A percentile compares a stretch with the other conserved stretches of the same genome.
Evolutionary conservation across 2,329 filamentous ascomycete genomes (phyloP).

Genomic region (Pleochaeta shiraiana): DNA sequence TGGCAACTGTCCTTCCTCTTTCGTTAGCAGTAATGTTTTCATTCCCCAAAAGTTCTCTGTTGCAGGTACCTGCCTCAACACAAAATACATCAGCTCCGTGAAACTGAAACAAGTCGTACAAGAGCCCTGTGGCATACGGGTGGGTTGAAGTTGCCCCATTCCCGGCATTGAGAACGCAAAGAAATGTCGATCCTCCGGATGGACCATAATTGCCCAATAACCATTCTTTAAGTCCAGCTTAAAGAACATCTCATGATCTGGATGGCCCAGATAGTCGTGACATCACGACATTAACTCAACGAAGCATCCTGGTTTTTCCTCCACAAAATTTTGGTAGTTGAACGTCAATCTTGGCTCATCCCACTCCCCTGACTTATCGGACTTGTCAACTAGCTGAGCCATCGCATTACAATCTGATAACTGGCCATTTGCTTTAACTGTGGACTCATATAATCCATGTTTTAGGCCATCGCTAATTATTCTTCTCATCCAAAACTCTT

Average conservation of each 20-base stretch:
- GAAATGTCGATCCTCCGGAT: background rate
- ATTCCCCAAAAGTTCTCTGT: background rate
- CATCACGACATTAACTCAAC: background rate
- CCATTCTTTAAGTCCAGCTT: background rate
- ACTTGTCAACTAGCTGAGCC: background rate
- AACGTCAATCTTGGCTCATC: slow-evolving; percentile 3
- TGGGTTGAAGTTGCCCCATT: background rate
- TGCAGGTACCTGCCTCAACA: background rate
- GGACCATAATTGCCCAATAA: background rate
- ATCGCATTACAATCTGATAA: background rate
- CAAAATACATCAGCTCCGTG: background rate
- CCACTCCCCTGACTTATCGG: background rate
- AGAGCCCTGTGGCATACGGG: background rate
- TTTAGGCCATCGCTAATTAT: background rate
- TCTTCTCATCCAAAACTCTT: background rate
- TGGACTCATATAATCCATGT: background rate
- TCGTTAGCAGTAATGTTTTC: background rate
- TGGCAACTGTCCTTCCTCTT: background rate
- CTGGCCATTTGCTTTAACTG: background rate
- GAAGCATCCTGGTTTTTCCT: background rate
- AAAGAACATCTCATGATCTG: background rate
- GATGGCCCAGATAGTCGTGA: background rate
- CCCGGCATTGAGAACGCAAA: background rate
- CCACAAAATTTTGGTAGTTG: slow-evolving; percentile 4
- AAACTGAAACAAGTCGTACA: background rate